Evolutionary conservation across 2,329 filamentous ascomycete genomes (phyloP), one percentile per base, ranked within the genome.

Genomic region (Magnaporthiopsis rhizophila): DNA sequence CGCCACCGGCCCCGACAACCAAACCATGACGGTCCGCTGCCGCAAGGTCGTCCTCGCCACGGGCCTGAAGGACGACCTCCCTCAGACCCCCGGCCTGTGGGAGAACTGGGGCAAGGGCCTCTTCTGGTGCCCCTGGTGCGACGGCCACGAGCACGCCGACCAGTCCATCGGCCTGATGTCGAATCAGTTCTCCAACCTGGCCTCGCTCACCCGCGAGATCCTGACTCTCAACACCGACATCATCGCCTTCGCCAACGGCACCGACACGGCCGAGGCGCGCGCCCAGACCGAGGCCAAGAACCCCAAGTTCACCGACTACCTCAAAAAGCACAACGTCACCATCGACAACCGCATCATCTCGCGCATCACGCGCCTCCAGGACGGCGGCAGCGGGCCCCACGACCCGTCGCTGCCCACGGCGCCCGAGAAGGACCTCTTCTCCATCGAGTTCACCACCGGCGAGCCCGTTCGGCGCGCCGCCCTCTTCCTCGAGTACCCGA

Each of bases 111-210:
- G 83, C 61, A 78, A 82, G 65, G 86, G 85, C 7, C 80, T 87
- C 62, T 87, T 75, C 74, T 87, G 85, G 83, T 88, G 85, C 64
- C 84, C 84, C 0, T 88, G 85, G 85, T 88, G 85, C 67, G 85
- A 88, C 69, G 85, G 85, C 15, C 78, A 82, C 67, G 85, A 88
- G 72, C 84, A 87, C 70, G 81, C 80, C 0, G 83, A 86, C 69
- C 84, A 87, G 66, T 65, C 78, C 0, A 76, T 88, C 1, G 84
- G 85, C 1, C 76, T 88, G 45, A 71, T 88, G 0, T 80, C 77
- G 1, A 4, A 21, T 8, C 67, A 74, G 1, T 71, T 86, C 0
- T 68, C 75, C 1, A 74, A 81, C 34, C 74, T 82, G 0, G 73
- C 82, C 0, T 73, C 74, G 3, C 71, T 78, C 7, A 78, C 83